Base-by-base conservation (phyloP, 345 rosid genomes). In the Populus nigra region DNA sequence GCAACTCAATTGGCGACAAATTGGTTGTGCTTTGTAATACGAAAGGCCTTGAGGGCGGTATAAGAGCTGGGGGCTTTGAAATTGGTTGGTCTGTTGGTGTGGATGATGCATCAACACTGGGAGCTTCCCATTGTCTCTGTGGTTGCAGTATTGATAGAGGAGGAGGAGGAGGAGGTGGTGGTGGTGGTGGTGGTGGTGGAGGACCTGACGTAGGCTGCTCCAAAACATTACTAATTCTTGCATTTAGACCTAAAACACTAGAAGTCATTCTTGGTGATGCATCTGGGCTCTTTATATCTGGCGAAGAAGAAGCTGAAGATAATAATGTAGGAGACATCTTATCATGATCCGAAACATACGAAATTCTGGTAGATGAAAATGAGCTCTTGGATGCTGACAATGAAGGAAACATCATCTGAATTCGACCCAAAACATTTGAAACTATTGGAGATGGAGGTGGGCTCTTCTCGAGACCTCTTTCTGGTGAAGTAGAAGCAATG, bases 1-100 rank as follows among this genome's bases (percentile, higher is more conserved):
- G 88, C 85, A 86, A 71, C 78, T 86, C 87, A 31, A 80, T 80
- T 20, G 90, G 87, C 68, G 91, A 80, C 47, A 85, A 68, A 39
- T 75, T 75, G 17, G 82, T 53, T 61, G 80, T 27, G 41, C 76
- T 84, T 80, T 88, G 93, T 59, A 88, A 77, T 72, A 88, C 81
- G 69, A 90, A 91, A 47, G 97, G 93, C 87, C 87, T 87, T 8
- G 92, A 90, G 29, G 97, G 91, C 7, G 92, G 91, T 27, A 84
- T 76, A 75, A 90, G 87, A 20, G 81, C 85, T 1, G 93, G 93
- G 1, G 93, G 97, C 82, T 79, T 81, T 20, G 89, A 83, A 67
- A 87, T 83, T 25, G 79, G 77, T 68, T 80, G 85, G 76, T 81
- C 85, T 41, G 79, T 81, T 5, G 82, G 82, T 38, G 88, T 85